Evolutionary conservation across 768 basidiomycete species (phyloP).

Genomic region (Leccinum variicolor): DNA sequence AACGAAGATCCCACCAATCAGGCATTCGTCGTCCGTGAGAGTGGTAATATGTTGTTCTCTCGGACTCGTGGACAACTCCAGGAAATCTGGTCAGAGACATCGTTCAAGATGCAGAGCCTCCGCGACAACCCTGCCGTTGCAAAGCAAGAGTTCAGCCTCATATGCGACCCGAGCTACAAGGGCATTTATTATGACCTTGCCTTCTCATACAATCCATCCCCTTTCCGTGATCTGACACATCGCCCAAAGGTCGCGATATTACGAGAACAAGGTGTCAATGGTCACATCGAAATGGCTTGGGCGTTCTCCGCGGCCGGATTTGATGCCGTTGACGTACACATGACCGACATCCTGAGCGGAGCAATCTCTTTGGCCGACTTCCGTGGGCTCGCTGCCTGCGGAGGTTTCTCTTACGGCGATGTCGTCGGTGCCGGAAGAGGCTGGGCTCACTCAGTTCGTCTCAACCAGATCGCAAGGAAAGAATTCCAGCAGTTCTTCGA

Average conservation of each 20-base stretch:
- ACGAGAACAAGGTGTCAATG: constrained; percentile 98
- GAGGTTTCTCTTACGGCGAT: constrained; percentile 98
- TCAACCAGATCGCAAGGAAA: constrained; percentile 69
- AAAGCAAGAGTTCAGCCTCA: constrained; percentile 77
- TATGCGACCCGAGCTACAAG: constrained; percentile 49
- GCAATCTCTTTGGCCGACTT: constrained; percentile 59
- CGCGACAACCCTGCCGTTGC: constrained; percentile 82
- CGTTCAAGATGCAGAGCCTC: constrained; percentile 83
- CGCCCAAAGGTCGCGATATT: constrained; percentile 92
- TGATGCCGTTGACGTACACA: constrained; percentile 94
- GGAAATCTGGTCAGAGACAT: constrained; percentile 91
- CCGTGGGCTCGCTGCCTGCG: constrained; percentile 91
- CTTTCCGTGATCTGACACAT: constrained; percentile 36
- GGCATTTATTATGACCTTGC: constrained; percentile 80
- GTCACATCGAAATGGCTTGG: constrained; percentile 99
- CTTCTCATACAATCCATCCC: constrained; percentile 40
- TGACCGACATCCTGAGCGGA: constrained; percentile 91
- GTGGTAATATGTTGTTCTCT: constrained; percentile 51
- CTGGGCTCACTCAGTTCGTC: constrained; percentile 95
- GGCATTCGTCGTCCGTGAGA: constrained; percentile 56
- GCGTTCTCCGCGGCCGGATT: constrained; percentile 93
- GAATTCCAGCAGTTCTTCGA: constrained; percentile 84
- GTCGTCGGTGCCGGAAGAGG: constrained; percentile 97
- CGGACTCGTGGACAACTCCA: constrained; percentile 72
- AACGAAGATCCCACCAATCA: constrained; percentile 54